Evolutionary conservation across 768 basidiomycete species (phyloP).

Genomic region (Gautieria morchelliformis): DNA sequence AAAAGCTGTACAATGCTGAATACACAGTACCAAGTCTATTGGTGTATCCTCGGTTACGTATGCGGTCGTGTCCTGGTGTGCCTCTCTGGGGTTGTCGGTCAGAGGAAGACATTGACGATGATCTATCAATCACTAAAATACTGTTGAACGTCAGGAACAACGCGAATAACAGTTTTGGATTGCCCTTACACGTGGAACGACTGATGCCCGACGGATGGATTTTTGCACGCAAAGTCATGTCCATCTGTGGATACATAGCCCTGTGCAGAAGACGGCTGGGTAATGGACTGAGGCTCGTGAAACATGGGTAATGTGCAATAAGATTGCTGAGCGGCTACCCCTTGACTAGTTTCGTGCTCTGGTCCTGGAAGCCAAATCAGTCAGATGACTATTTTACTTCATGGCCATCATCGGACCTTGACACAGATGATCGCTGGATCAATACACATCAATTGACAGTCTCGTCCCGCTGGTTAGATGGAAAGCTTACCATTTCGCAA

Average conservation of each 20-base stretch:
- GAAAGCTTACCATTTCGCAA: conserved; percentile 39
- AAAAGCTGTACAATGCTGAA: conserved; percentile 46
- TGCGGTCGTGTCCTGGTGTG: conserved; percentile 32
- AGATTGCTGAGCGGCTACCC: conserved; percentile 36
- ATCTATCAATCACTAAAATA: conserved; percentile 53
- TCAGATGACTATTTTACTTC: neutral
- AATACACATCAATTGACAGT: too few species aligned
- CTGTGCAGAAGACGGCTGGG: conserved; percentile 19
- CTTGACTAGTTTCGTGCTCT: conserved; percentile 35
- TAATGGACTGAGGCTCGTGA: conserved; percentile 29
- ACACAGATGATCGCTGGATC: conserved; percentile 40
- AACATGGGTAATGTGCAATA: conserved; percentile 47
- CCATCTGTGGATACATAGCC: conserved; percentile 50
- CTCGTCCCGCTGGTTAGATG: too few species aligned
- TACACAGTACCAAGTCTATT: conserved; percentile 53
- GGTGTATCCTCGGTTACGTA: conserved; percentile 23
- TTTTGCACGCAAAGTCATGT: conserved; percentile 42
- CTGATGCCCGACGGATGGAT: conserved; percentile 42
- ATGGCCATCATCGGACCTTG: conserved; percentile 24
- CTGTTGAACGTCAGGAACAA: conserved; percentile 16
- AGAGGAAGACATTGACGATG: conserved; percentile 34
- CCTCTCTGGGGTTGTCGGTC: conserved; percentile 37
- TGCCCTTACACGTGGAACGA: conserved; percentile 52
- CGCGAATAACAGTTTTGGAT: neutral
- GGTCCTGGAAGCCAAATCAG: conserved; percentile 26